phyloP scores from a whole-genome alignment of 352 stramenopile genomes.

The Stramenopiles sp. region DNA sequence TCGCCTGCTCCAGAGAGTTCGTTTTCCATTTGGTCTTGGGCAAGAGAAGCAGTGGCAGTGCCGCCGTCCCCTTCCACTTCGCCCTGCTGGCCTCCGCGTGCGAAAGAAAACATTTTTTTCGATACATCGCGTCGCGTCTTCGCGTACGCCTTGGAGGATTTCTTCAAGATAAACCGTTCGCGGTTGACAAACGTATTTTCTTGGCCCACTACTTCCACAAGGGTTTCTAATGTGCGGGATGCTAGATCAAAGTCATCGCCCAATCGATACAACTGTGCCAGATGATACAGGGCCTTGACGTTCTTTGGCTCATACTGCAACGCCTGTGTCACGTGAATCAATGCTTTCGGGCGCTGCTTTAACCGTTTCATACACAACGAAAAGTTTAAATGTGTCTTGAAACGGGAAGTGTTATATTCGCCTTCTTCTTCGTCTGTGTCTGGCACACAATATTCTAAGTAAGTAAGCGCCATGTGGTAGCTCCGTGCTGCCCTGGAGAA shows the following conservation, averaged over 20 bases:
- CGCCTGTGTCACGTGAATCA: not conserved
- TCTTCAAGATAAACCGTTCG: not conserved
- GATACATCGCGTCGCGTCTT: not conserved
- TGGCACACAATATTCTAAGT: constrained; percentile 6
- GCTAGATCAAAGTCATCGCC: constrained; percentile 1
- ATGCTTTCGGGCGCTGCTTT: not conserved
- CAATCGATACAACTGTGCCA: not conserved
- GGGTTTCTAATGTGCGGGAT: not conserved
- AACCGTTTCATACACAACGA: constrained; percentile 7
- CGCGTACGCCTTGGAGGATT: not conserved
- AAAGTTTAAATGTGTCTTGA: not conserved
- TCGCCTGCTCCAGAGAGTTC: no score
- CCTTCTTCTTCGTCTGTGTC: constrained; percentile 3
- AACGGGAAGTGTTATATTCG: not conserved
- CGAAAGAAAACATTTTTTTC: constrained; percentile 12
- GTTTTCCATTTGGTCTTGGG: no score
- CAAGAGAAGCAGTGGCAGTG: no score
- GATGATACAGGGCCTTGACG: constrained; percentile 12
- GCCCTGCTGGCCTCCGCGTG: no score
- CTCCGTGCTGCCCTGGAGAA: not conserved
- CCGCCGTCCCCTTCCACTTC: no score
- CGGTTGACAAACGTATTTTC: not conserved
- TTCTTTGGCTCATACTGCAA: not conserved
- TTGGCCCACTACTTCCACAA: not conserved
- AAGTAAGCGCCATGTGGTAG: not conserved